A percentile compares a stretch with the other conserved stretches of the same genome.
Conservation (phyloP, 495 filamentous ascomycete genomes). For the Neurospora cerealis region DNA sequence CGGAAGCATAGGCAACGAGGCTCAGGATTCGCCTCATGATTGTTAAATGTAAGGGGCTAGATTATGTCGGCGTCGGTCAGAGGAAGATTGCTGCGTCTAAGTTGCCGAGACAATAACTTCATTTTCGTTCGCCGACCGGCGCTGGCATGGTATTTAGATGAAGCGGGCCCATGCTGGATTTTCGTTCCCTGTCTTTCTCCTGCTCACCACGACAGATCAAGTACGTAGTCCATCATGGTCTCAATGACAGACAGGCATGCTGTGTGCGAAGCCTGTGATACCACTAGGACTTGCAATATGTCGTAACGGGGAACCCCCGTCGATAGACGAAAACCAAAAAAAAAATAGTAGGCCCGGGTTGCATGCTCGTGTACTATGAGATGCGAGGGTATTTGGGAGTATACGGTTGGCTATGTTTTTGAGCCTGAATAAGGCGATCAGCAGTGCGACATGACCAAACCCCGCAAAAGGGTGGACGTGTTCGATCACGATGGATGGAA, state of each 20-base stretch:
- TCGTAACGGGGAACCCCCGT: not conserved
- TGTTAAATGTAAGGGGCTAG: not conserved
- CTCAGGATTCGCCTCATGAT: not conserved
- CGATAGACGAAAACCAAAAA: not conserved
- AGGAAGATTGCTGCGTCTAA: not conserved
- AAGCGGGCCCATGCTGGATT: not conserved
- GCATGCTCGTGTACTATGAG: not conserved
- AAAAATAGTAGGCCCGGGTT: not conserved
- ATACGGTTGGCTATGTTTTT: not conserved
- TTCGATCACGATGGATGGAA: not conserved
- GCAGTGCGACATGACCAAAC: not conserved
- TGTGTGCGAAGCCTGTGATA: not conserved
- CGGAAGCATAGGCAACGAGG: slow-evolving; percentile 4
- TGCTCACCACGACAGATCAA: not conserved
- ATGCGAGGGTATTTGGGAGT: not conserved
- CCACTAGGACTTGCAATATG: not conserved
- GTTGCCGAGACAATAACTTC: not conserved
- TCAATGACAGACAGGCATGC: not conserved
- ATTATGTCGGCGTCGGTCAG: not conserved
- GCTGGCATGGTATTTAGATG: not conserved
- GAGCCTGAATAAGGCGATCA: not conserved
- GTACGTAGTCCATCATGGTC: not conserved
- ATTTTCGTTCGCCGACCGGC: not conserved
- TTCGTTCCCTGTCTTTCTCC: not conserved
- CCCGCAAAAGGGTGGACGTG: not conserved